Evolutionary conservation across 352 stramenopile species (phyloP).

Genomic region (Elongisporangium prolatum): DNA sequence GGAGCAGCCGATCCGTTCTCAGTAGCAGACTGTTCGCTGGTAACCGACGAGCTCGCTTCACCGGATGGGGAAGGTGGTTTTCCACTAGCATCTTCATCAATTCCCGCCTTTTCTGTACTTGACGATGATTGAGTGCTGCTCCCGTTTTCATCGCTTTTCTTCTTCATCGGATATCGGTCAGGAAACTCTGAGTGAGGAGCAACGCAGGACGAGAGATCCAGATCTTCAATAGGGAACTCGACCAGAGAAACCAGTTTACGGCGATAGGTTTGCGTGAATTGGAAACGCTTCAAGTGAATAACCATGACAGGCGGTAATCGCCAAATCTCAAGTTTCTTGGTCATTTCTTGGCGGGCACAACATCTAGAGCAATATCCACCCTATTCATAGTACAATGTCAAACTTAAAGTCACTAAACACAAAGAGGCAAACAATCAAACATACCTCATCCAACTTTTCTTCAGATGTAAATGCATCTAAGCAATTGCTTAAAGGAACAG

Average conservation of each 20-base stretch:
- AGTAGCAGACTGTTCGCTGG: no score
- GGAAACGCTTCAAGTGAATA: constrained; percentile 98
- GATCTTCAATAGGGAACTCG: constrained; percentile 92
- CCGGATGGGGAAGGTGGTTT: constrained; percentile 3
- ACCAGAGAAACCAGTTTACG: constrained; percentile 90
- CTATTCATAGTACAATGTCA: constrained; percentile 1
- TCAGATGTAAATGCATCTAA: constrained; percentile 82
- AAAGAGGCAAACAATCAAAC: constrained; percentile 1
- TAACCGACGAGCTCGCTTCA: not conserved
- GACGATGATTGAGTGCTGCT: no score
- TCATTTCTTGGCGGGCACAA: constrained; percentile 93
- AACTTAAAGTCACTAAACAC: not conserved
- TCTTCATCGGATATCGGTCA: constrained; percentile 76
- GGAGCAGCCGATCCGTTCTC: constrained; percentile 1
- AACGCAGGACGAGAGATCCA: constrained; percentile 93
- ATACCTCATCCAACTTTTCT: constrained; percentile 81
- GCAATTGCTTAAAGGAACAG: constrained; percentile 77
- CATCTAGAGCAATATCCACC: constrained; percentile 96
- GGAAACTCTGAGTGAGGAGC: constrained; percentile 76
- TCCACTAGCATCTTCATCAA: no score
- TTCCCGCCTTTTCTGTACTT: no score
- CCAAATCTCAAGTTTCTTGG: constrained; percentile 98
- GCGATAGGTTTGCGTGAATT: constrained; percentile 93
- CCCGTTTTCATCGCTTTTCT: not conserved
- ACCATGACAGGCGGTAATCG: constrained; percentile 96